Percentiles rank a stretch among this genome's conserved stretches.
Conservation (phyloP, 805 yeast genomes). For the Lipomyces lipofer region DNA sequence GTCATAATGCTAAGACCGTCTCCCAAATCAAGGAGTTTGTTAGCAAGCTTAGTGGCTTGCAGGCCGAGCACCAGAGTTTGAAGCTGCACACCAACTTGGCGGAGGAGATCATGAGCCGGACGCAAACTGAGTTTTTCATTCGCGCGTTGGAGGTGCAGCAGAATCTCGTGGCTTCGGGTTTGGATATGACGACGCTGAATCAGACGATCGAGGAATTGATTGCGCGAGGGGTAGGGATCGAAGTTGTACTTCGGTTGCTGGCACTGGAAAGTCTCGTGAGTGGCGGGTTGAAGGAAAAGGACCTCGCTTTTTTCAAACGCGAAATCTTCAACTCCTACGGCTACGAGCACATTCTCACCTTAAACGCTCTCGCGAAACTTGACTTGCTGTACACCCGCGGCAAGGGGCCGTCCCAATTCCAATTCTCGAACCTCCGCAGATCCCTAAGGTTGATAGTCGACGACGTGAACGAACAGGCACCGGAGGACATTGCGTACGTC, state of each 20-base stretch:
- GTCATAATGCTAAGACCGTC: constrained; percentile 57
- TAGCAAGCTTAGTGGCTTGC: constrained; percentile 63
- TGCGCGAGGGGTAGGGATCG: constrained; percentile 45
- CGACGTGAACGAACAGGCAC: constrained; percentile 43
- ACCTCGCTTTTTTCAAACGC: constrained; percentile 54
- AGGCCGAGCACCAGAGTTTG: constrained; percentile 64
- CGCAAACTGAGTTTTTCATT: constrained; percentile 42
- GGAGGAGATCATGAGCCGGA: constrained; percentile 31
- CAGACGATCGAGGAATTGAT: constrained; percentile 53
- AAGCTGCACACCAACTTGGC: constrained; percentile 49
- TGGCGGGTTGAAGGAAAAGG: constrained; percentile 68
- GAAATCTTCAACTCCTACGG: constrained; percentile 70
- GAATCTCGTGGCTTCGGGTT: constrained; percentile 59
- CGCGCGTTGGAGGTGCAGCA: constrained; percentile 63
- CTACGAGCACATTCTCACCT: constrained; percentile 47
- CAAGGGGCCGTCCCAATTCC: constrained; percentile 36
- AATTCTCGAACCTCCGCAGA: constrained; percentile 54
- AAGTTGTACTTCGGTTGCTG: constrained; percentile 53
- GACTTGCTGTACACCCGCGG: constrained; percentile 47
- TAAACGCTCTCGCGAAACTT: constrained; percentile 52
- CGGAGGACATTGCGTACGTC: constrained; percentile 58
- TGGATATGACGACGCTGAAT: constrained; percentile 44
- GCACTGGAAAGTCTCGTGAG: constrained; percentile 62
- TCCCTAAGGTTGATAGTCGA: constrained; percentile 35
- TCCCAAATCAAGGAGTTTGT: constrained; percentile 73